These are phyloP conservation scores for Tephrocybe sp. DNA, from an alignment of 768 basidiomycete genomes.

Conservation along the genomic window DNA sequence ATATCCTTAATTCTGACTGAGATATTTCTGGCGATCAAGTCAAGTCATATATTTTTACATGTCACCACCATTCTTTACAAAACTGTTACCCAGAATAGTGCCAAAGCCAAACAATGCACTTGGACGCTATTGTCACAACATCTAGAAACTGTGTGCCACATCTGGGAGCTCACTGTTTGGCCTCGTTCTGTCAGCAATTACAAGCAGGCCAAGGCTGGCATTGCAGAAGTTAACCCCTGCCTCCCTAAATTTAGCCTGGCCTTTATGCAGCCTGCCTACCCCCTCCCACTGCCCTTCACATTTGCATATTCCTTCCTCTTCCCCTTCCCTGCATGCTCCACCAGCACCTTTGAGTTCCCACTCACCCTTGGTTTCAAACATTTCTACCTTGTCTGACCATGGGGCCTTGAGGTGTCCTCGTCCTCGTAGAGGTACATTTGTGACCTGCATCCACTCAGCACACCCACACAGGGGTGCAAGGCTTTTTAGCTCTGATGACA, in stretches of 20 bases:
- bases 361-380: constrained; percentile 56
- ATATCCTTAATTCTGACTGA: not conserved
- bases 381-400: constrained; percentile 46
- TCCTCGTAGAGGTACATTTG: constrained; percentile 36
- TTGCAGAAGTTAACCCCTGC: constrained; percentile 68
- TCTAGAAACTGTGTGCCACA: constrained; percentile 65
- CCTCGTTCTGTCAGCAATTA: constrained; percentile 31
- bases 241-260: constrained; percentile 63
- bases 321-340: constrained; percentile 41
- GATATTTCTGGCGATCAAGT: constrained; percentile 36
- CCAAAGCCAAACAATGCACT: constrained; percentile 62
- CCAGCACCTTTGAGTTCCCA: constrained; percentile 57
- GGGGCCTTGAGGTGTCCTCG: constrained; percentile 41
- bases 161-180: constrained; percentile 55
- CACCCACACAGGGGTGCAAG: constrained; percentile 38
- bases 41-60: constrained; percentile 47
- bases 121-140: constrained; percentile 55
- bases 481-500: constrained; percentile 44
- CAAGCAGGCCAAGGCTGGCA: constrained; percentile 30
- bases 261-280: constrained; percentile 57
- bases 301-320: constrained; percentile 41
- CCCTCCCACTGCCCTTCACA: constrained; percentile 48
- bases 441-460: constrained; percentile 40
- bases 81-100: constrained; percentile 51
- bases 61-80: constrained; percentile 62